Conservation (phyloP, 306 rosid species). For the Acacia crassicarpa region DNA sequence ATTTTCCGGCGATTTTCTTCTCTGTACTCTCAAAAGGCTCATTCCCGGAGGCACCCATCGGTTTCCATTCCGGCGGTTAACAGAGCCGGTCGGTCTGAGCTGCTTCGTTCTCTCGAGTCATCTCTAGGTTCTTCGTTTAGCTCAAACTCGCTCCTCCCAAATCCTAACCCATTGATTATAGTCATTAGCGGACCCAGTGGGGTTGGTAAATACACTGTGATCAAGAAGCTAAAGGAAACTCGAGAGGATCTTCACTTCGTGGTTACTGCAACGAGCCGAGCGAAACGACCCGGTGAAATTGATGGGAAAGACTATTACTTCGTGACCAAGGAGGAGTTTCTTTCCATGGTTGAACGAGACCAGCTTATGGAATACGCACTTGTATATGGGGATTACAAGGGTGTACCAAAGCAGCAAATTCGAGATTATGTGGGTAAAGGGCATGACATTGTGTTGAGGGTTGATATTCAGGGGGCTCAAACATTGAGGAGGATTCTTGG, state of each 20-base stretch:
- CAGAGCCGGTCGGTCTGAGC: slow-evolving; percentile 57
- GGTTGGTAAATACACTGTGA: slow-evolving; percentile 89
- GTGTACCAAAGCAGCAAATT: slow-evolving; percentile 86
- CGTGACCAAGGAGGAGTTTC: slow-evolving; percentile 70
- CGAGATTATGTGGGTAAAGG: slow-evolving; percentile 78
- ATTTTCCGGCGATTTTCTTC: slow-evolving; percentile 10
- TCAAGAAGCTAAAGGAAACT: slow-evolving; percentile 52
- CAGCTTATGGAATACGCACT: slow-evolving; percentile 86
- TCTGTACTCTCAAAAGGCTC: slow-evolving; percentile 51
- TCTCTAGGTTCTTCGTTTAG: slow-evolving; percentile 67
- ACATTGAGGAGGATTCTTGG: slow-evolving; percentile 74
- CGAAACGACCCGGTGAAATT: slow-evolving; percentile 61
- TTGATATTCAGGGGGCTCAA: slow-evolving; percentile 90
- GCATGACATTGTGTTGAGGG: slow-evolving; percentile 71
- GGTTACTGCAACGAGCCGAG: slow-evolving; percentile 77
- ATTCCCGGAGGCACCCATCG: slow-evolving; percentile 34
- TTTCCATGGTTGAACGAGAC: slow-evolving; percentile 53
- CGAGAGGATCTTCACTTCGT: slow-evolving; percentile 73
- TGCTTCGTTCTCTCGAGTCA: slow-evolving; percentile 74
- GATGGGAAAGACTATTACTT: slow-evolving; percentile 76
- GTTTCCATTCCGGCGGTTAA: slow-evolving; percentile 49
- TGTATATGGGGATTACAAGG: slow-evolving; percentile 92
- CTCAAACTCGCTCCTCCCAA: slow-evolving; percentile 55
- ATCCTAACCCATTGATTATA: slow-evolving; percentile 65
- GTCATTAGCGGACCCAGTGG: slow-evolving; percentile 95